Evolutionary conservation across 306 rosid species (phyloP).

Genomic region (Echinosophora koreensis): DNA sequence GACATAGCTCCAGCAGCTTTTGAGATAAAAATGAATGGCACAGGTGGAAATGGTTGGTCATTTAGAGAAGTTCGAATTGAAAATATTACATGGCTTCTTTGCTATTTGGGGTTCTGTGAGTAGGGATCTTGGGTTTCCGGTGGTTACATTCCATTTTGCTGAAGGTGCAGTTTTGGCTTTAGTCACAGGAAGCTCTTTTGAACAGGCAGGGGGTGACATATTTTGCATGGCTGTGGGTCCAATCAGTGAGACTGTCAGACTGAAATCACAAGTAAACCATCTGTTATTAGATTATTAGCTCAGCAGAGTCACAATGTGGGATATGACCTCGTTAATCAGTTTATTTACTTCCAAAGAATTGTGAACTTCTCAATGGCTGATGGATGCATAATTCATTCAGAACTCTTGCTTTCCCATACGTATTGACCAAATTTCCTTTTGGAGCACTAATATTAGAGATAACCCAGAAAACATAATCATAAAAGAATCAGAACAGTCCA

Average conservation of each 20-base stretch:
- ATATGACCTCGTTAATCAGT: constrained; percentile 39
- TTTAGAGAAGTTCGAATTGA: background rate
- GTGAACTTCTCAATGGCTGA: constrained; percentile 51
- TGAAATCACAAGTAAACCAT: background rate
- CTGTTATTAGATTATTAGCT: constrained; percentile 50
- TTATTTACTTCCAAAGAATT: constrained; percentile 54
- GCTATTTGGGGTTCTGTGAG: constrained; percentile 45
- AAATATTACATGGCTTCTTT: constrained; percentile 16
- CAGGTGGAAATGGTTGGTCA: constrained; percentile 49
- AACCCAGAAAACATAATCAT: too few relatives aligned
- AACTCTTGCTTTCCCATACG: background rate
- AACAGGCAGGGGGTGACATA: background rate
- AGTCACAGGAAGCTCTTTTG: constrained; percentile 46
- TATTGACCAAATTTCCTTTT: background rate
- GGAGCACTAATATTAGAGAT: background rate
- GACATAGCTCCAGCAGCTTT: constrained; percentile 40
- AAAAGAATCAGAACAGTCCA: too few relatives aligned
- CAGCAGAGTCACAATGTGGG: constrained; percentile 59
- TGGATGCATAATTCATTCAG: background rate
- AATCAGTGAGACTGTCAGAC: background rate
- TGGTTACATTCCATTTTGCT: constrained; percentile 50
- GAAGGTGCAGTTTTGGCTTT: constrained; percentile 49
- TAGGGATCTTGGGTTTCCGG: constrained; percentile 56
- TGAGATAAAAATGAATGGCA: constrained; percentile 37
- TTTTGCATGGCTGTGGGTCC: constrained; percentile 49